phyloP scores from a whole-genome alignment of 805 yeast species.

The Yarrowia deformans region DNA sequence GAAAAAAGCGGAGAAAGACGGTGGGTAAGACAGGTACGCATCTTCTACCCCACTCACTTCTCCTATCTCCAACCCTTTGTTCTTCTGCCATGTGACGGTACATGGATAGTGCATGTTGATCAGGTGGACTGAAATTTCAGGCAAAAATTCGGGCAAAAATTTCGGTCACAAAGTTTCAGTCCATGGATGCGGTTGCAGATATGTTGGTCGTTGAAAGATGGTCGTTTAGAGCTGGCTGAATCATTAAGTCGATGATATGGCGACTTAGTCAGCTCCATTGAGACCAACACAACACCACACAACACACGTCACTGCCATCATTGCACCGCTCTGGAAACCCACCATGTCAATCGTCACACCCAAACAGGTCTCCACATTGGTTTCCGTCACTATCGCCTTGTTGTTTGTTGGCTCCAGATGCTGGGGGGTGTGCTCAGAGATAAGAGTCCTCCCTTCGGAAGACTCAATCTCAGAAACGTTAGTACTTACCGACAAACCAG shows the following conservation, averaged over 20 bases:
- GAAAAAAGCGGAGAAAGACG: no score
- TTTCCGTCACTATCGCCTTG: background rate
- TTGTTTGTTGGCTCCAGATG: background rate
- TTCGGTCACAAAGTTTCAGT: no score
- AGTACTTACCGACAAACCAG: conserved; percentile 64
- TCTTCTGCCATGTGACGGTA: conserved; percentile 17
- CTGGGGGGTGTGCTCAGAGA: background rate
- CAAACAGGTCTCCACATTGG: background rate
- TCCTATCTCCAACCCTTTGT: background rate
- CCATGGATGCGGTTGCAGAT: background rate
- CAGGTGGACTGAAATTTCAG: background rate
- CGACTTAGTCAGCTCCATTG: no score
- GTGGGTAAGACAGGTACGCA: no score
- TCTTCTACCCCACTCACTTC: background rate
- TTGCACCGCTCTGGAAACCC: background rate
- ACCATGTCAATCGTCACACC: background rate
- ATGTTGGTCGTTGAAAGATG: no score
- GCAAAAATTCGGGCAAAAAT: background rate
- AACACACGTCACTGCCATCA: background rate
- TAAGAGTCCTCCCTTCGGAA: background rate
- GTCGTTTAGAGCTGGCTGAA: no score
- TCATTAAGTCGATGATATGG: no score
- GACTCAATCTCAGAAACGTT: background rate
- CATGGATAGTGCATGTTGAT: conserved; percentile 13
- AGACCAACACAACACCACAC: background rate